A percentile compares a stretch with the other conserved stretches of the same genome.
These are phyloP conservation scores for Coemansia sp. DNA, from an alignment of 192 early-diverging fungal species.

Conservation along the genomic window DNA sequence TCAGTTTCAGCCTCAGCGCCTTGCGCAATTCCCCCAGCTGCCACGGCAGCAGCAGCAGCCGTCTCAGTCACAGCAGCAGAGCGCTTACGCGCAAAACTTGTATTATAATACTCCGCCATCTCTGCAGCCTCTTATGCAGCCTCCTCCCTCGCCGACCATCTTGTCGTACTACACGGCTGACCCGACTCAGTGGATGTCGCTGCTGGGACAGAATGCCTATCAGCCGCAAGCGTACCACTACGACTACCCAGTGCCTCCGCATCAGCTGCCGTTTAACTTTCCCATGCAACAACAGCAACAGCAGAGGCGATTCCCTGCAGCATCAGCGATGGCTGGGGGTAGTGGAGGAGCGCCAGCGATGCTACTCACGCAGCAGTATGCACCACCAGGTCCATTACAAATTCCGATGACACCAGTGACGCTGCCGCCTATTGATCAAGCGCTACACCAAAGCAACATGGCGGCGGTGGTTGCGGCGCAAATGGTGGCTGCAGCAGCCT, in stretches of 20 bases:
- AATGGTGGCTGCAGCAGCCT: slow-evolving; percentile 27
- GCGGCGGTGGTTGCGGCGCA: slow-evolving; percentile 34
- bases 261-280: slow-evolving; percentile 28
- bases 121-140: slow-evolving; percentile 54
- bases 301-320: slow-evolving; percentile 20
- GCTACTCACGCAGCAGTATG: slow-evolving; percentile 48
- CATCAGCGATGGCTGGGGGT: slow-evolving; percentile 20
- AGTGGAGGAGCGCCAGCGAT: slow-evolving; percentile 25
- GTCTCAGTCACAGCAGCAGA: slow-evolving; percentile 13
- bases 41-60: slow-evolving; percentile 17
- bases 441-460: slow-evolving; percentile 46
- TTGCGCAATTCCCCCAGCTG: not conserved
- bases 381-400: slow-evolving; percentile 25
- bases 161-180: slow-evolving; percentile 57
- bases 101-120: slow-evolving; percentile 25
- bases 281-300: slow-evolving; percentile 38
- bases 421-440: slow-evolving; percentile 40
- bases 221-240: slow-evolving; percentile 51
- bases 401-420: slow-evolving; percentile 12
- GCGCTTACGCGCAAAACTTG: slow-evolving; percentile 24
- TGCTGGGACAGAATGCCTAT: slow-evolving; percentile 42
- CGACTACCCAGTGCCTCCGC: slow-evolving; percentile 39
- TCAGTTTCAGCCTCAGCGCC: slow-evolving; percentile 8
- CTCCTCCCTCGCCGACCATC: slow-evolving; percentile 59
- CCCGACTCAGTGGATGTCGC: slow-evolving; percentile 49